Conservation (phyloP, 768 basidiomycete species). For the Podaxis sp. region DNA sequence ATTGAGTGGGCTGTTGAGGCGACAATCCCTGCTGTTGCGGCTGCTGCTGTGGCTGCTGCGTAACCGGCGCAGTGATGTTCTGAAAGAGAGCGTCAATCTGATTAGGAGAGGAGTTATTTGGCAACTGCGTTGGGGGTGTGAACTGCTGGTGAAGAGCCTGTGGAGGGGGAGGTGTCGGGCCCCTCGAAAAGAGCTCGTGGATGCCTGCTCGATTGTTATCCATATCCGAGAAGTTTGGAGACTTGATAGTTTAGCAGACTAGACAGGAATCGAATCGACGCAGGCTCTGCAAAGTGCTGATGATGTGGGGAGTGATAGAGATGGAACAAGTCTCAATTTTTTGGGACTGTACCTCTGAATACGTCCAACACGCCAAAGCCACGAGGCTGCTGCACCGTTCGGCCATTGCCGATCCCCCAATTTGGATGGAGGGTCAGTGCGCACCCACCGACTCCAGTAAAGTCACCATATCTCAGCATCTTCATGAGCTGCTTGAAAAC, state of each 20-base stretch:
- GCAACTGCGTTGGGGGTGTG: constrained; percentile 31
- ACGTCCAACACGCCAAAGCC: constrained; percentile 38
- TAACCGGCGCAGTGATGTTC: constrained; percentile 42
- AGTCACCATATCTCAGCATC: background rate
- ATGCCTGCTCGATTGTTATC: constrained; percentile 38
- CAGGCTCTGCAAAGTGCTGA: background rate
- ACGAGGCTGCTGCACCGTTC: constrained; percentile 40
- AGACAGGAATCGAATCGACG: background rate
- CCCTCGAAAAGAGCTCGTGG: constrained; percentile 55
- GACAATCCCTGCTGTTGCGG: constrained; percentile 25
- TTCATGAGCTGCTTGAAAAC: background rate
- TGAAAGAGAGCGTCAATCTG: constrained; percentile 73
- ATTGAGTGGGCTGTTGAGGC: constrained; percentile 21
- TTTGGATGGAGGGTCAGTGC: constrained; percentile 10
- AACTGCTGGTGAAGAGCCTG: constrained; percentile 19
- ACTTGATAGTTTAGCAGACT: constrained; percentile 6
- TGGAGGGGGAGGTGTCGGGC: constrained; percentile 49
- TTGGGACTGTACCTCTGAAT: constrained; percentile 17
- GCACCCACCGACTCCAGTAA: background rate
- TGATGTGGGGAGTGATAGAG: constrained; percentile 15
- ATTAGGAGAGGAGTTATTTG: constrained; percentile 48
- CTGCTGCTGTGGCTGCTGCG: constrained; percentile 27
- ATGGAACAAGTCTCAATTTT: constrained; percentile 20
- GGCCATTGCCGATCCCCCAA: constrained; percentile 27
- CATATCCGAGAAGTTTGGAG: constrained; percentile 18